phyloP scores from a whole-genome alignment of 345 rosid species.

The Zanthoxylum bungeanum region DNA sequence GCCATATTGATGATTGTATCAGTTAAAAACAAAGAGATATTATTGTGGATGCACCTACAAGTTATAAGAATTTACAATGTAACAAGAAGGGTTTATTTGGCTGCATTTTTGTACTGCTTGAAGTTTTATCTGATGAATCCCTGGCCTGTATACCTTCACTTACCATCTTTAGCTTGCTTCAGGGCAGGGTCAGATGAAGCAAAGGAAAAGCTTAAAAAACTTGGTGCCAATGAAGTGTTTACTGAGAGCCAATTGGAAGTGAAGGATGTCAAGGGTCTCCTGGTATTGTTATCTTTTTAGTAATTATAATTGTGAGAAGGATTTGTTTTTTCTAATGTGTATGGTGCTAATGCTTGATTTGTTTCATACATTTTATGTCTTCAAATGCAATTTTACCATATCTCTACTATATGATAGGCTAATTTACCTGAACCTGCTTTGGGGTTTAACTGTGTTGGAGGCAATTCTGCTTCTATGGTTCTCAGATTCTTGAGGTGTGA shows the following conservation, averaged over 20 bases:
- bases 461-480: slow-evolving; percentile 75
- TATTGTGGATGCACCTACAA: background rate
- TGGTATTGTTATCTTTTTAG: slow-evolving; percentile 46
- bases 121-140: background rate
- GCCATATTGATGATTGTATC: background rate
- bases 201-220: slow-evolving; percentile 49
- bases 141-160: slow-evolving; percentile 5
- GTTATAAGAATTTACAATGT: background rate
- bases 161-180: slow-evolving; percentile 23
- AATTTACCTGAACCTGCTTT: slow-evolving; percentile 65
- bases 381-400: background rate
- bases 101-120: background rate
- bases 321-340: background rate
- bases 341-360: background rate
- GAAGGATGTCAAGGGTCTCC: slow-evolving; percentile 74
- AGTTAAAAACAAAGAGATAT: background rate
- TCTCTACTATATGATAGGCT: slow-evolving; percentile 32
- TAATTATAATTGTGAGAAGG: slow-evolving; percentile 8
- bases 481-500: slow-evolving; percentile 70
- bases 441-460: slow-evolving; percentile 92
- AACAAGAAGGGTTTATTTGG: background rate
- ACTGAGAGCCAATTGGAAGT: slow-evolving; percentile 68
- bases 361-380: slow-evolving; percentile 6
- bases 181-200: slow-evolving; percentile 77
- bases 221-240: slow-evolving; percentile 83